Conservation (phyloP, 495 filamentous ascomycete species). For the Thozetella sp. region DNA sequence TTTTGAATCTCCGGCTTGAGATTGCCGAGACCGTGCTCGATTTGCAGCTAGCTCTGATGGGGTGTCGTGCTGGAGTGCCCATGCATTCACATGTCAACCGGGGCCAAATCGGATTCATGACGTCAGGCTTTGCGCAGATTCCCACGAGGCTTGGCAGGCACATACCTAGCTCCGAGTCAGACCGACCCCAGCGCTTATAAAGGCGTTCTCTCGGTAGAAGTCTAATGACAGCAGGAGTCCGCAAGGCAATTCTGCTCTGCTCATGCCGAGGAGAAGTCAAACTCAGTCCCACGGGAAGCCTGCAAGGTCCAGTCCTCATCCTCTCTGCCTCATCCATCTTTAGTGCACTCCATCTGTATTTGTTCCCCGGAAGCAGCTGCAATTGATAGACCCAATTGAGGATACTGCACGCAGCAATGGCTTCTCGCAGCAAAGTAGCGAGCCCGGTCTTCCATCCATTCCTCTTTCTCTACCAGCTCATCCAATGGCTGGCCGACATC, state of each 20-base stretch:
- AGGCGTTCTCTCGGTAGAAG: background rate
- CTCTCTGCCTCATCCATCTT: background rate
- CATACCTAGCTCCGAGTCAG: background rate
- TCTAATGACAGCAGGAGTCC: background rate
- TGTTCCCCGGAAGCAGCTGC: too few relatives aligned
- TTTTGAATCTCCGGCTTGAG: too few relatives aligned
- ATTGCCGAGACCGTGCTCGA: too few relatives aligned
- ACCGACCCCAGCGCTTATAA: background rate
- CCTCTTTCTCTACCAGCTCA: conserved; percentile 62
- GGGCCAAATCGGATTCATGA: background rate
- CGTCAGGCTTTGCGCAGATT: background rate
- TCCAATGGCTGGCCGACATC: conserved; percentile 67
- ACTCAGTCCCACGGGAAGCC: too few relatives aligned
- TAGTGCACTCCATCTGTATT: background rate
- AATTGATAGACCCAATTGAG: background rate
- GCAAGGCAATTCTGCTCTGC: too few relatives aligned
- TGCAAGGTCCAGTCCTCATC: too few relatives aligned
- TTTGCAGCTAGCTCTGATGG: too few relatives aligned
- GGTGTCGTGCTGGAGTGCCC: too few relatives aligned
- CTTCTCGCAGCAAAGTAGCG: background rate
- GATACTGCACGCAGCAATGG: background rate
- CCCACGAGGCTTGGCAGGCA: background rate
- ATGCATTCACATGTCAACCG: background rate
- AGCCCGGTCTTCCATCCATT: conserved; percentile 41
- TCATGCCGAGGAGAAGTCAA: too few relatives aligned